Percentiles rank a stretch among this genome's conserved stretches.
Conservation (phyloP, 495 filamentous ascomycete species). For the Aspergillus heteromorphus region DNA sequence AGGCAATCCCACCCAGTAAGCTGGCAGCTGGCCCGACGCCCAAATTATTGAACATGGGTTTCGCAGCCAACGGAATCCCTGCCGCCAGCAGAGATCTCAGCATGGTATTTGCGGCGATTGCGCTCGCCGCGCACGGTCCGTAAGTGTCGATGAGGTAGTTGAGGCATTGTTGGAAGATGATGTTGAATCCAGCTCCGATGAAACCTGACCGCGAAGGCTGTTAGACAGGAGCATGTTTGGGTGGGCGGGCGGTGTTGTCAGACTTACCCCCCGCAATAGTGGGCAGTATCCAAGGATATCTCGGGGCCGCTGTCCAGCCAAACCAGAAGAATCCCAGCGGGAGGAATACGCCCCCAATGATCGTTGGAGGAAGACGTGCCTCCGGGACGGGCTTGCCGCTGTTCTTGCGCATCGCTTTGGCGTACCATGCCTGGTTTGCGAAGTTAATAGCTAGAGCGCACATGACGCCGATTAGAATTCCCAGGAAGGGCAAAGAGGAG, state of each 20-base stretch:
- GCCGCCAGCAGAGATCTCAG: constrained; percentile 43
- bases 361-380: constrained; percentile 48
- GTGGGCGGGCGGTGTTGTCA: too few relatives aligned
- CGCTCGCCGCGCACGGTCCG: constrained; percentile 55
- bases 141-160: constrained; percentile 69
- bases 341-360: constrained; percentile 40
- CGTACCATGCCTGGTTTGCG: not conserved
- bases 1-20: constrained; percentile 54
- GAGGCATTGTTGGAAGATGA: constrained; percentile 51
- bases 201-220: constrained; percentile 19
- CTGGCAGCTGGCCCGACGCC: constrained; percentile 60
- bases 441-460: not conserved
- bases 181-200: constrained; percentile 46
- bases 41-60: constrained; percentile 53
- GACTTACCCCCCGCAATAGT: constrained; percentile 32
- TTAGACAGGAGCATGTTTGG: too few relatives aligned
- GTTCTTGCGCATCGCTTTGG: too few relatives aligned
- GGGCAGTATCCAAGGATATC: constrained; percentile 18
- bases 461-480: not conserved
- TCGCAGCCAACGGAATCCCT: constrained; percentile 56
- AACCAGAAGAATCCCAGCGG: constrained; percentile 58
- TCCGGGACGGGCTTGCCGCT: constrained; percentile 39
- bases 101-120: constrained; percentile 38
- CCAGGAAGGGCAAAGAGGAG: not conserved
- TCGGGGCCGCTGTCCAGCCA: constrained; percentile 54